Conservation (phyloP, 371 early-diverging fungal species). For the Saksenaea oblongispora region DNA sequence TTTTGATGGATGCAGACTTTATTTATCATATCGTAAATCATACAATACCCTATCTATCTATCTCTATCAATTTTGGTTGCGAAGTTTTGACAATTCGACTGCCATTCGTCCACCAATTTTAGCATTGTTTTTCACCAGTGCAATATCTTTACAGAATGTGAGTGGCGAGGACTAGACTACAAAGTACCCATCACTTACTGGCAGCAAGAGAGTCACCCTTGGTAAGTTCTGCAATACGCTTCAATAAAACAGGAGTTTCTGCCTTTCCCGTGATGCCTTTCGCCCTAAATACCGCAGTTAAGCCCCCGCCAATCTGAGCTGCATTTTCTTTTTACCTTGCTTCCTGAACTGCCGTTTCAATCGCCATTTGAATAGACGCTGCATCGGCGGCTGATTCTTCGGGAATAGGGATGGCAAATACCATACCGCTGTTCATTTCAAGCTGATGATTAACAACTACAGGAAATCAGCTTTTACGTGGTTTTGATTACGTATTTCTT, state of each 20-base stretch:
- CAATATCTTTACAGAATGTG: conserved; percentile 64
- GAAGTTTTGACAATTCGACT: conserved; percentile 36
- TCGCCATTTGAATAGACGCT: conserved; percentile 64
- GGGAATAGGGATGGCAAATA: conserved; percentile 92
- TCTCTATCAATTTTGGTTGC: not conserved
- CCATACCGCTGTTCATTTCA: conserved; percentile 75
- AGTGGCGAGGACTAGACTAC: not conserved
- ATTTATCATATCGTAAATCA: too few relatives aligned
- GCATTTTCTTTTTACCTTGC: conserved; percentile 42
- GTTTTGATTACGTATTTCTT: not conserved
- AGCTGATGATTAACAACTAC: conserved; percentile 70
- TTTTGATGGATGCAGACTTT: too few relatives aligned
- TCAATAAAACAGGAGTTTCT: conserved; percentile 88
- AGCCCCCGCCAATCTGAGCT: not conserved
- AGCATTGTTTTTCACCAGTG: conserved; percentile 91
- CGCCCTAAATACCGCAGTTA: conserved; percentile 24
- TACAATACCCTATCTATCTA: too few relatives aligned
- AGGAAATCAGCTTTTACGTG: not conserved
- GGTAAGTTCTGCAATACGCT: conserved; percentile 79
- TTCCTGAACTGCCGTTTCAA: conserved; percentile 71
- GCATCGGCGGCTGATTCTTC: conserved; percentile 65
- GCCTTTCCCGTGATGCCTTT: conserved; percentile 79
- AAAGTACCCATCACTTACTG: conserved; percentile 52
- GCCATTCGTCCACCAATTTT: conserved; percentile 81
- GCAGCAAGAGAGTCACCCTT: conserved; percentile 78